Evolutionary conservation across 441 rosid genomes (phyloP).

Genomic region (Jatropha podagrica): DNA sequence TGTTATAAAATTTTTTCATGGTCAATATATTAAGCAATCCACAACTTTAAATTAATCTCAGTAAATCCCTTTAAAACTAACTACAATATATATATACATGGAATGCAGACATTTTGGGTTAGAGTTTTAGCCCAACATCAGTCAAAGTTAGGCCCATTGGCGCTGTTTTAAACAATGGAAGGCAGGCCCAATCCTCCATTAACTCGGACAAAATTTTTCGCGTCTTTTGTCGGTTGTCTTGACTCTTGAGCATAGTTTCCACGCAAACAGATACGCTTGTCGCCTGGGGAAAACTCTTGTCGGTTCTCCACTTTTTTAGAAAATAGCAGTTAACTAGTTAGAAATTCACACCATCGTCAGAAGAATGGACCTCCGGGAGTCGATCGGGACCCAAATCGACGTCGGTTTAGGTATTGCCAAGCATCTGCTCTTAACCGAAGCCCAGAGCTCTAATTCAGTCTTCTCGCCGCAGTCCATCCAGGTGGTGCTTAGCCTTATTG

Average conservation of each 20-base stretch:
- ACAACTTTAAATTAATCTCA: not conserved
- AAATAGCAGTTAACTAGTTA: not conserved
- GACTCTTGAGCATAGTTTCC: not conserved
- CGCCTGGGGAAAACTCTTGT: not conserved
- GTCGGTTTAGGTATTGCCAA: constrained; percentile 47
- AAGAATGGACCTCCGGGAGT: constrained; percentile 57
- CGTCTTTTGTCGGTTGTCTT: not conserved
- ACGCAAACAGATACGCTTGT: not conserved
- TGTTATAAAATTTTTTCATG: not conserved
- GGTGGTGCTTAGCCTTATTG: constrained; percentile 64
- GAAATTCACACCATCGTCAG: not conserved
- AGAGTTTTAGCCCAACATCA: too few species aligned
- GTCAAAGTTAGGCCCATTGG: too few species aligned
- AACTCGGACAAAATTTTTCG: too few species aligned
- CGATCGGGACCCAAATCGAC: constrained; percentile 53
- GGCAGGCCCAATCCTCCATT: not conserved
- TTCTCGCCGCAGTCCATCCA: constrained; percentile 84
- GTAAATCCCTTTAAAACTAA: not conserved
- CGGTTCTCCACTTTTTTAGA: not conserved
- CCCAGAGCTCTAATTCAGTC: constrained; percentile 51
- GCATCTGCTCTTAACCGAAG: constrained; percentile 39
- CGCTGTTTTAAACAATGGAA: too few species aligned
- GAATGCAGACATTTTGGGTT: too few species aligned
- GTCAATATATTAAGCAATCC: not conserved
- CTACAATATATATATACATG: too few species aligned